Evolutionary conservation across 805 yeast species (phyloP).

Genomic region (Cyberlindnera xishuangbannaensis): DNA sequence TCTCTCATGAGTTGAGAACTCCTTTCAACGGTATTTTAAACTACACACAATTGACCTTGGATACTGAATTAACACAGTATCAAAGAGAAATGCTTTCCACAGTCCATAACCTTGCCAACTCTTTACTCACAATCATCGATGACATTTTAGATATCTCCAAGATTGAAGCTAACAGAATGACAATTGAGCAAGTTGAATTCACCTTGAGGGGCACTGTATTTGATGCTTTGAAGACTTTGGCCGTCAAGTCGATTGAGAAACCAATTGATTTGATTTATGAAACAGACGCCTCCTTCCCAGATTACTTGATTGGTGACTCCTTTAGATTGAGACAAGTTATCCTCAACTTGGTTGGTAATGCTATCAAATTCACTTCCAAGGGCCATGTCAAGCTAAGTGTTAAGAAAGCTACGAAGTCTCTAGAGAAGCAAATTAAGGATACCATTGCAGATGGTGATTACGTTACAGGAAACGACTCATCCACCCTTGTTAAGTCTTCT

Average conservation of each 20-base stretch:
- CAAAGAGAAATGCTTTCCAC: conserved; percentile 89
- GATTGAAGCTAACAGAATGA: conserved; percentile 92
- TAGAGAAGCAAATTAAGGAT: conserved; percentile 18
- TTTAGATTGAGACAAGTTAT: conserved; percentile 85
- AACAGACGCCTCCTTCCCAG: conserved; percentile 84
- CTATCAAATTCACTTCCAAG: conserved; percentile 77
- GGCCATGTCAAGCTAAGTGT: conserved; percentile 80
- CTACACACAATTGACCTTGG: conserved; percentile 85
- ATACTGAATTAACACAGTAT: conserved; percentile 83
- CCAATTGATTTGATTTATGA: conserved; percentile 74
- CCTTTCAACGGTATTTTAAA: conserved; percentile 93
- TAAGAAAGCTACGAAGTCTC: conserved; percentile 38
- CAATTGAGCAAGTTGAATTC: conserved; percentile 84
- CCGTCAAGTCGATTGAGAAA: conserved; percentile 86
- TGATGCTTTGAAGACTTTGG: conserved; percentile 84
- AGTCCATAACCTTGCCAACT: conserved; percentile 83
- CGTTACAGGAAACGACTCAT: conserved; percentile 21
- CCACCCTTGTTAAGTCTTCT: conserved; percentile 33
- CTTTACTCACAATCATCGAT: conserved; percentile 79
- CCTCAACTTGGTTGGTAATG: conserved; percentile 81
- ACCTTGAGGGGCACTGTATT: conserved; percentile 82
- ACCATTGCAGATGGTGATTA: conserved; percentile 26
- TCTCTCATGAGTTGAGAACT: conserved; percentile 83
- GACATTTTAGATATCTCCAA: conserved; percentile 89
- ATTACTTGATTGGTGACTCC: conserved; percentile 80